Base-by-base conservation (phyloP, 495 filamentous ascomycete genomes). In the Trichoderma orchidacearum region DNA sequence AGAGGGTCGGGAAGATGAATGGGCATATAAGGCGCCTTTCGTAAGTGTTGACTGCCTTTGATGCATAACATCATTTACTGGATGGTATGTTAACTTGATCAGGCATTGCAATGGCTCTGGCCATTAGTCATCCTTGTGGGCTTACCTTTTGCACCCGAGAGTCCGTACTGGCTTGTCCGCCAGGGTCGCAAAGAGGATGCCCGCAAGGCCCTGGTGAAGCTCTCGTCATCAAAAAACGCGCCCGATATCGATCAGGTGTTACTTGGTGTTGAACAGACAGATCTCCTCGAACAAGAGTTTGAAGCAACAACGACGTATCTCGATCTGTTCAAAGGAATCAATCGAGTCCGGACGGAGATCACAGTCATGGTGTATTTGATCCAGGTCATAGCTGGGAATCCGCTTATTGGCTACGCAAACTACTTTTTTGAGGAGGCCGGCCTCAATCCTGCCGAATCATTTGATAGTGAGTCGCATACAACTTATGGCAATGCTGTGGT, bases 101-200 rank as follows among this genome's bases (percentile, higher is more conserved):
- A 76, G 80, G 4, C 73, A n/a, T 36, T 85, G 31, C 82, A 86
- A 64, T 89, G 85, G 85, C 75, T 86, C 65, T 87, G 83, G 77
- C 80, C 79, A 0, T 56, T 79, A 30, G 75, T 82, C 0, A 70
- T 89, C n/a, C 66, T 82, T 51, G 73, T 84, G 59, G 81, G 75
- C 29, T 78, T 83, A 21, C 71, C 66, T 36, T 73, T 86, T 30
- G 84, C 85, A 0, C 87, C 87, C 0, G 87, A 91, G 65, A 85
- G 81, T 0, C 87, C 87, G 0, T 89, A 85, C 80, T 89, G 85
- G 86, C 73, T 86, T 31, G 78, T 89, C 32, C 77, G 85, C 8
- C 77, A 80, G 52, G 75, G 75, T 13, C 67, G 73, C 12, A 71
- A 72, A 29, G 79, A 80, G 54, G 67, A 72, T 9, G 71, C 70